A percentile compares a stretch with the other conserved stretches of the same genome.
Evolutionary conservation across 2,329 filamentous ascomycete species (phyloP).

Genomic region (Claviceps cyperi): DNA sequence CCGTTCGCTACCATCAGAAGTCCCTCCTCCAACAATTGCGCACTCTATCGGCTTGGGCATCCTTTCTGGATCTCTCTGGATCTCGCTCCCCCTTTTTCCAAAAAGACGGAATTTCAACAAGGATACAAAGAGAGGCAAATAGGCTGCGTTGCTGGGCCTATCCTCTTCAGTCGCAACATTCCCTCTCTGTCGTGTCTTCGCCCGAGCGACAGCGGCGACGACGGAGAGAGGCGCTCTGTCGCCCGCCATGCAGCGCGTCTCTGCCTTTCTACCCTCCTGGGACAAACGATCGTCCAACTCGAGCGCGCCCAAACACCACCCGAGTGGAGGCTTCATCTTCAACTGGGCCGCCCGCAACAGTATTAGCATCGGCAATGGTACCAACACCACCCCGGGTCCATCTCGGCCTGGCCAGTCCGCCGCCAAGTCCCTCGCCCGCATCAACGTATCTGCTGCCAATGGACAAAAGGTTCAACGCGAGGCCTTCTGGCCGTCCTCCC

Average conservation of each 20-base stretch:
- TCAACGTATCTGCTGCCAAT: conserved; percentile 22
- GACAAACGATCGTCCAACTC: conserved; percentile 25
- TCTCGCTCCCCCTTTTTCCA: too few species aligned
- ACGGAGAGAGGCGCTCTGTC: conserved; percentile 20
- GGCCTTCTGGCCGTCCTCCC: conserved; percentile 70
- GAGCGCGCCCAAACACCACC: conserved; percentile 13
- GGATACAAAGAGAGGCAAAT: neutral
- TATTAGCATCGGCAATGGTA: conserved; percentile 10
- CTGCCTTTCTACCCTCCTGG: conserved; percentile 29
- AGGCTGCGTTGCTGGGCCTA: conserved; percentile 8
- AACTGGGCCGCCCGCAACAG: conserved; percentile 37
- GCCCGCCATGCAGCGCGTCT: conserved; percentile 29
- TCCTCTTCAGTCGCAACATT: conserved; percentile 9
- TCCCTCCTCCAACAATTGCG: neutral
- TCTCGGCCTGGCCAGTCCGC: neutral
- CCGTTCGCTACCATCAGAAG: neutral
- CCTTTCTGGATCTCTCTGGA: neutral
- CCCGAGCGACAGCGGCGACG: conserved; percentile 19
- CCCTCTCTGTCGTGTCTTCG: conserved; percentile 19
- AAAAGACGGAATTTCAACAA: neutral
- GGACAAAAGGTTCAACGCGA: conserved; percentile 31
- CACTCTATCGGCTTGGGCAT: neutral
- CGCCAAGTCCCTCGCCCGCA: conserved; percentile 15
- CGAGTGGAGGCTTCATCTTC: conserved; percentile 18
- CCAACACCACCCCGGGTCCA: neutral